These are phyloP conservation scores for Neonectria ditissima DNA, from an alignment of 2,329 filamentous ascomycete species.

Conservation along the genomic window DNA sequence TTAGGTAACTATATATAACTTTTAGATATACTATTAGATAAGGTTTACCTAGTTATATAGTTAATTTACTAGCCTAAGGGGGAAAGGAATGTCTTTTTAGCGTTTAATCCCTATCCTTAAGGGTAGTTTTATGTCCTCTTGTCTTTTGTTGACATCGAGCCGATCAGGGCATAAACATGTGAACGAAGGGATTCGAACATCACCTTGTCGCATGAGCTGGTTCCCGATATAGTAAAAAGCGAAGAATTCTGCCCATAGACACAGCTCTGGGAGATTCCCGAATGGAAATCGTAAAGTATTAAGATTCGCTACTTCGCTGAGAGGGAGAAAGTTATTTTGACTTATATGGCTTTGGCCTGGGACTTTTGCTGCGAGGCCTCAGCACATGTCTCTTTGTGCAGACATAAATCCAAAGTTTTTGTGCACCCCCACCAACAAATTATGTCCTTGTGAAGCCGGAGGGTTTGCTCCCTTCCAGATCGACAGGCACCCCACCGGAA, in stretches of 20 bases:
- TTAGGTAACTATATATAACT: too few relatives aligned
- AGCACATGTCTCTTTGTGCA: not conserved
- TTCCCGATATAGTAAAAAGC: slow-evolving; percentile 20
- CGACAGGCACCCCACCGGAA: slow-evolving; percentile 24
- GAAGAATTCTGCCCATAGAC: slow-evolving; percentile 10
- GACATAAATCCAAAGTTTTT: not conserved
- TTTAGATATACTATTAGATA: too few relatives aligned
- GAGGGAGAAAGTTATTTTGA: not conserved
- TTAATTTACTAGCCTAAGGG: too few relatives aligned
- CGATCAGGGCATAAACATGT: too few relatives aligned
- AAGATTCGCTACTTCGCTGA: slow-evolving; percentile 14
- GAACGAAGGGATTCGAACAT: slow-evolving; percentile 2
- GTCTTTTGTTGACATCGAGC: too few relatives aligned
- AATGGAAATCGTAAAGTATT: too few relatives aligned
- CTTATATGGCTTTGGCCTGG: not conserved
- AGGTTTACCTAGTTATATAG: too few relatives aligned
- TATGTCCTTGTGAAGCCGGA: not conserved
- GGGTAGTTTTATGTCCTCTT: too few relatives aligned
- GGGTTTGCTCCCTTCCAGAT: slow-evolving; percentile 15
- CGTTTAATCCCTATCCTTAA: too few relatives aligned
- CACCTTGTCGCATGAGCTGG: not conserved
- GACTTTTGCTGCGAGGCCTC: not conserved
- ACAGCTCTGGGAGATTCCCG: too few relatives aligned
- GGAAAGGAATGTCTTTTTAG: too few relatives aligned
- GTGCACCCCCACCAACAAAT: not conserved